These are phyloP conservation scores for Neurospora terricola DNA, from an alignment of 495 filamentous ascomycete genomes.

Conservation along the genomic window DNA sequence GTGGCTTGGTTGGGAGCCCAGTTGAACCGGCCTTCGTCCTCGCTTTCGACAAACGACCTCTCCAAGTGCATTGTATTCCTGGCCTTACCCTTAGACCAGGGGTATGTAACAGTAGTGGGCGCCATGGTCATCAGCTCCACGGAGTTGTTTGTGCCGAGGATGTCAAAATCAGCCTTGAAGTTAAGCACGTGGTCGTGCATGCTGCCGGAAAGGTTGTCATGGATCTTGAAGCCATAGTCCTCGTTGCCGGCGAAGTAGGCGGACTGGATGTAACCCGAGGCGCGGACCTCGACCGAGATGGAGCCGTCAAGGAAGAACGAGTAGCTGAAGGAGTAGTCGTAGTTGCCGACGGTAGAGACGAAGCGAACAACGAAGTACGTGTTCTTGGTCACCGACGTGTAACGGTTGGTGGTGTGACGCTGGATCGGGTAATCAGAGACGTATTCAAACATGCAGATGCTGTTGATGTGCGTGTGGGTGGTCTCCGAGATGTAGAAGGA, in stretches of 20 bases:
- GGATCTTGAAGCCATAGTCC: slow-evolving; percentile 49
- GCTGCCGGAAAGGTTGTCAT: slow-evolving; percentile 39
- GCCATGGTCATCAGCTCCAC: slow-evolving; percentile 33
- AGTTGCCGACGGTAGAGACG: slow-evolving; percentile 40
- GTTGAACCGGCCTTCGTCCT: slow-evolving; percentile 39
- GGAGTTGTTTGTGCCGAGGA: slow-evolving; percentile 40
- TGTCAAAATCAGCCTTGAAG: slow-evolving; percentile 49
- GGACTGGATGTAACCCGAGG: slow-evolving; percentile 45
- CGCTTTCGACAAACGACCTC: slow-evolving; percentile 31
- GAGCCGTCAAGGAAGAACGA: slow-evolving; percentile 44
- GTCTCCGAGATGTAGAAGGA: slow-evolving; percentile 28
- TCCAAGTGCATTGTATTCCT: slow-evolving; percentile 48
- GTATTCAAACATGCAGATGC: slow-evolving; percentile 43
- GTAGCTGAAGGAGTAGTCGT: slow-evolving; percentile 29
- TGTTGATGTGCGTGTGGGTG: slow-evolving; percentile 30
- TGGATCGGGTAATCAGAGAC: slow-evolving; percentile 35
- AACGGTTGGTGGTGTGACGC: slow-evolving; percentile 28
- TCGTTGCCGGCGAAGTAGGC: slow-evolving; percentile 41
- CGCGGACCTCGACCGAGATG: slow-evolving; percentile 44
- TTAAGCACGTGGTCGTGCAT: slow-evolving; percentile 55
- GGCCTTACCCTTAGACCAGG: slow-evolving; percentile 36
- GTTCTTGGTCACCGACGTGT: slow-evolving; percentile 34
- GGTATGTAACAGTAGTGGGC: slow-evolving; percentile 23
- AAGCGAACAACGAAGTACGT: slow-evolving; percentile 34
- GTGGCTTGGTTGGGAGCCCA: slow-evolving; percentile 41